Base-by-base conservation (phyloP, 2,329 filamentous ascomycete genomes). In the Fusarium palustre region DNA sequence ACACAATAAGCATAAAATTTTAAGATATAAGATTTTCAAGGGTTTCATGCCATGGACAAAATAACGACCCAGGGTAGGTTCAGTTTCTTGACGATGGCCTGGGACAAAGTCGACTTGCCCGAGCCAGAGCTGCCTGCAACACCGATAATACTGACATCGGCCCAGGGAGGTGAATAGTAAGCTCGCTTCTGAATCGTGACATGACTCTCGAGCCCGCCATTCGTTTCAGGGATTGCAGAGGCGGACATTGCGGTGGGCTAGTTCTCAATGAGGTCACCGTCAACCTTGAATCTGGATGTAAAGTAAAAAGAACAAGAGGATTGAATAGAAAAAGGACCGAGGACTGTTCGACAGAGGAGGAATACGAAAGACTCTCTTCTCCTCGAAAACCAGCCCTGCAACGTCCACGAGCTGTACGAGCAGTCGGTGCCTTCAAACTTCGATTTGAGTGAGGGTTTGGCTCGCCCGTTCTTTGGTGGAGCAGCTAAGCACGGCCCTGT, bases 1-100 rank as follows among this genome's bases (percentile, higher is more conserved):
- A 52, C 54, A 66, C 22, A 33, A 70, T 78, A 62, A 78, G 76
- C 48, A 64, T 53, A 18, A 33, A 18, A 50, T 45, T 43, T 42
- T 18, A 46, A 45, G 46, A 46, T 41, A 20, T 24, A 43, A 28
- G 39, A 15, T 52, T 41, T 41, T 28, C 31, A 38, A 38, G 50
- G 56, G 28, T 22, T 50, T 76, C 83, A 76, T 86, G 95, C 93
- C 91, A 99, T 98, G 42, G 94, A 97, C 74, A 99, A 81, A 80
- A 99, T 97, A 50, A 97, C 94, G 66, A 99, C 96, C 95, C 96
- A 99, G 59, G 96, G 96, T 69, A 99, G 83, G 80, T 96, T 97
- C 74, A 99, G 83, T 75, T 92, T 91, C 74, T 88, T 91, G 69
- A 98, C 92, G 73, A 99, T 97, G 69, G 95, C 93, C 78, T 97